phyloP scores from a whole-genome alignment of 805 yeast species.

The Brettanomyces naardenensis region DNA sequence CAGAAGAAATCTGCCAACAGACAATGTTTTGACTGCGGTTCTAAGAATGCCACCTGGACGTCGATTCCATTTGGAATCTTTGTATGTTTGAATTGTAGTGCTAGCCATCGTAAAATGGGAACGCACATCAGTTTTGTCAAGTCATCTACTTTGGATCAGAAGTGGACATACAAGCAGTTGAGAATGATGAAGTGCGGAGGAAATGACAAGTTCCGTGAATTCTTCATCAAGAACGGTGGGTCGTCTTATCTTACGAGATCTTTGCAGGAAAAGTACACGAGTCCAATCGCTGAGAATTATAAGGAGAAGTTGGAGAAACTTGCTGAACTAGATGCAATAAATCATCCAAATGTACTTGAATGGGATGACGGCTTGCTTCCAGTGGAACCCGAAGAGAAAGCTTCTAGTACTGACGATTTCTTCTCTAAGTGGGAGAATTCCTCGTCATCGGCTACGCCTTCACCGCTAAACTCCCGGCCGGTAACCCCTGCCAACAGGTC shows the following conservation, averaged over 20 bases:
- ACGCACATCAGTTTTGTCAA: slow-evolving; percentile 94
- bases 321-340: slow-evolving; percentile 55
- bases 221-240: slow-evolving; percentile 80
- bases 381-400: slow-evolving; percentile 49
- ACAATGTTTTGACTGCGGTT: slow-evolving; percentile 85
- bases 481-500: slow-evolving; percentile 31
- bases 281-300: slow-evolving; percentile 72
- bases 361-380: slow-evolving; percentile 39
- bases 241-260: slow-evolving; percentile 58
- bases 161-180: slow-evolving; percentile 87
- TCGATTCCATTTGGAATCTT: slow-evolving; percentile 94
- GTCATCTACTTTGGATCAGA: slow-evolving; percentile 75
- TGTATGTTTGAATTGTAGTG: slow-evolving; percentile 89
- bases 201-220: slow-evolving; percentile 78
- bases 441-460: slow-evolving; percentile 38
- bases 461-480: slow-evolving; percentile 40
- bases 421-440: slow-evolving; percentile 82
- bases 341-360: slow-evolving; percentile 68
- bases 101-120: slow-evolving; percentile 92
- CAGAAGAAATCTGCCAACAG: slow-evolving; percentile 67
- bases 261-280: slow-evolving; percentile 71
- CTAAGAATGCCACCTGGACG: slow-evolving; percentile 97
- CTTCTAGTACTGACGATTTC: slow-evolving; percentile 66
- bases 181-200: slow-evolving; percentile 94
- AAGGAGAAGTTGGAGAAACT: slow-evolving; percentile 70